Base-by-base conservation (phyloP, 306 rosid species). In the Astragalus membranaceus region DNA sequence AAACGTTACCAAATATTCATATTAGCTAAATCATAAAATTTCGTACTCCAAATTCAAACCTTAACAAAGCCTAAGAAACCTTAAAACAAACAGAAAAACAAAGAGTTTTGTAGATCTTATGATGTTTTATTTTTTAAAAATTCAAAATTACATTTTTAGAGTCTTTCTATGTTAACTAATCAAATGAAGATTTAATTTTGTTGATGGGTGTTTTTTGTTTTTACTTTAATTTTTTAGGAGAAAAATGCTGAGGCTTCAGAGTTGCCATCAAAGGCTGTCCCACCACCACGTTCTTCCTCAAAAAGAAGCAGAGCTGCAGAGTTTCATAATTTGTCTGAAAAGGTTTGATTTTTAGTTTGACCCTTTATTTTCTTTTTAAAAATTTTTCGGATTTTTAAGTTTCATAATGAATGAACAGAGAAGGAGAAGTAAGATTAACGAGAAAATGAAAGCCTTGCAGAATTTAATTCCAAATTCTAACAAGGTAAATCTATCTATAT, bases 361-460 rank as follows among this genome's bases (percentile, higher is more conserved):
- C 17, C 37, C 14, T 79, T 61, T 35, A 60, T 17, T 43, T 67
- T 55, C 42, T 49, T 5, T 39, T 68, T 10, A 30, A 5, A 52
- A 66, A 29, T 33, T 11, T 29, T 66, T 47, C 56, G 12, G 62
- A 41, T 81, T 77, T 78, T 30, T 29, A 65, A 42, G 57, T 73
- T 16, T 72, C n/a, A 7, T 51, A 61, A 64, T 78, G 61, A 60
- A 74, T 82, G 85, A 42, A 53, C 89, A 94, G 98, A 90, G 96
- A 55, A 88, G 98, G 75, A 88, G 98, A 76, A 90, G 89, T 80
- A 87, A 82, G 84, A 94, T 94, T 53, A 94, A 94, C 47, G 98
- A 94, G 86, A 94, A 90, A 82, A 84, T 94, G 89, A 94, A 90
- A 81, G 97, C 97, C 8, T 81, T 94, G 52, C 98, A 90, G 85